Base-by-base conservation (phyloP, 176 grass and related monocot genomes). In the Avena atlantica region DNA sequence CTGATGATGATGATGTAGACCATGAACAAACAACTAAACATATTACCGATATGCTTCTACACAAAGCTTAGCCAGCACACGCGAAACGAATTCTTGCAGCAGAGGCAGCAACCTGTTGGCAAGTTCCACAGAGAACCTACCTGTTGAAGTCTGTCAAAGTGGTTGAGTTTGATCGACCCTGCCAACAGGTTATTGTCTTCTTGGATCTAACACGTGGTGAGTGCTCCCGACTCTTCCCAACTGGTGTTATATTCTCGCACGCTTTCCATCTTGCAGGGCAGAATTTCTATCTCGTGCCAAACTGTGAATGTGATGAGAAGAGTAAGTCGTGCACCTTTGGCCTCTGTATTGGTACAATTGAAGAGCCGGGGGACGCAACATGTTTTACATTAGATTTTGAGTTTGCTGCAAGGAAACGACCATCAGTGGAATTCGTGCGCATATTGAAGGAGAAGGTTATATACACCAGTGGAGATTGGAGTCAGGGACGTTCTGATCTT, bases 161-260 rank as follows among this genome's bases (percentile, higher is more conserved):
- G 4, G 90, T 94, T 2, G 95, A 91, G 79, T 94, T 97, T 81
- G 90, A 97, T 60, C 21, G 84, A 23, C 95, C 95, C 24, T 89
- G 83, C 69, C 92, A 89, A 8, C 89, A 97, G 63, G 91, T 92
- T 78, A 94, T 94, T 23, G 90, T 88, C 49, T 97, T 91, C 84
- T 84, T 92, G 82, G 95, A 97, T 68, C 87, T 97, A 23, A 94
- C 89, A 74, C 88, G 90, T 1, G 95, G 94, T 29, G 95, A 94
- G 78, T 97, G 95, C 23, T 79, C 81, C 8, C 86, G 80, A 71
- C 90, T 94, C 24, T 97, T 88, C 20, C 90, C 90, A 4, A 5
- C 2, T 34, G 61, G 61, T 25, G 9, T 5, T 4, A 13, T 55
- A 55, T 4, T 91, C 69, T 94, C 95, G 0, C 90, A 97, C 67